These are phyloP conservation scores for Coemansia sp. DNA, from an alignment of 192 early-diverging fungal species.

Conservation along the genomic window DNA sequence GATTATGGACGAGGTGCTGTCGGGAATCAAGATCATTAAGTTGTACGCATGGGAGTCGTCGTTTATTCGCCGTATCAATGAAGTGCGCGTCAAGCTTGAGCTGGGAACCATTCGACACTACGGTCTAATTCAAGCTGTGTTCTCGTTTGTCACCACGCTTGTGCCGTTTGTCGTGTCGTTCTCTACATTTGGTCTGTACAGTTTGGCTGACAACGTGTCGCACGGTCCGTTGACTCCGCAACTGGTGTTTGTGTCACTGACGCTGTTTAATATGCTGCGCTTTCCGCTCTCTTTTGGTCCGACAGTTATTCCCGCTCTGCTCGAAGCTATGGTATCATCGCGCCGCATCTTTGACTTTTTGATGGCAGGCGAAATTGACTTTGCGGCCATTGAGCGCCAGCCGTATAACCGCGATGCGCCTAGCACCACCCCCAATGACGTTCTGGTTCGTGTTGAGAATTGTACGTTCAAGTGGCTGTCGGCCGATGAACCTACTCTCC, in stretches of 20 bases:
- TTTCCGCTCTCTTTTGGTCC: conserved; percentile 83
- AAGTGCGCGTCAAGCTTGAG: conserved; percentile 73
- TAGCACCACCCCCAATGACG: conserved; percentile 8
- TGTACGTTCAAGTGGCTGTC: conserved; percentile 57
- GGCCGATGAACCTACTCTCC: conserved; percentile 18
- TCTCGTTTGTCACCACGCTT: conserved; percentile 79
- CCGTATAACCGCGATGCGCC: conserved; percentile 17
- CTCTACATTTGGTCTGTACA: conserved; percentile 76
- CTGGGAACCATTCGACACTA: conserved; percentile 71
- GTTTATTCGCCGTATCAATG: conserved; percentile 54
- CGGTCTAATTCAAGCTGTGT: conserved; percentile 67
- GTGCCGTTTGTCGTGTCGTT: conserved; percentile 65
- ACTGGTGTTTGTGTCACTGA: conserved; percentile 82
- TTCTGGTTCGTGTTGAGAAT: conserved; percentile 14
- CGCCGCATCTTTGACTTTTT: conserved; percentile 74
- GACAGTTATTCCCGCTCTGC: conserved; percentile 64
- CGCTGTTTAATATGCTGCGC: conserved; percentile 87
- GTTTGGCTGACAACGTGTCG: conserved; percentile 56
- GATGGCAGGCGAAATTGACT: conserved; percentile 74
- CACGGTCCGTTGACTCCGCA: conserved; percentile 59
- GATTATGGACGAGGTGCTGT: conserved; percentile 54
- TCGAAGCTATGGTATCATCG: conserved; percentile 79
- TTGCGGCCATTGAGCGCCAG: conserved; percentile 52
- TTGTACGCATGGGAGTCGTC: conserved; percentile 61
- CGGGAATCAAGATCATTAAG: conserved; percentile 60